These are phyloP conservation scores for Phytophthora tubulina DNA, from an alignment of 352 stramenopile species.

Conservation along the genomic window DNA sequence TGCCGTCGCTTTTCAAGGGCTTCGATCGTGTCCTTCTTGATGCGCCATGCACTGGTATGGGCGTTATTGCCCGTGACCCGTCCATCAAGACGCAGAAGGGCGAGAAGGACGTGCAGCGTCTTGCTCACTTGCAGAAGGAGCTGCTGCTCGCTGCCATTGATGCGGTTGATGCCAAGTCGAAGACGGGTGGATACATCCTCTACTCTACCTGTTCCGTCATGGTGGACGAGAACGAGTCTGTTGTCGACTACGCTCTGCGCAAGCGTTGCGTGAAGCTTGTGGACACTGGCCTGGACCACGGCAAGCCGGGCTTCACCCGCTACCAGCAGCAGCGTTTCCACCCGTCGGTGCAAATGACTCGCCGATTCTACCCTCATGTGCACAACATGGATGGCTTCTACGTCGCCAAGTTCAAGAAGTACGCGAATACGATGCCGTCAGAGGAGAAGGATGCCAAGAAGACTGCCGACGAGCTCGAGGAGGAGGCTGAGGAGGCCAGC, in stretches of 20 bases:
- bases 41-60: conserved; percentile 98
- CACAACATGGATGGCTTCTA: conserved; percentile 99
- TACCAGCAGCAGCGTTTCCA: conserved; percentile 99
- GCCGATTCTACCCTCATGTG: conserved; percentile 99
- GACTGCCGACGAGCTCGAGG: conserved; percentile 69
- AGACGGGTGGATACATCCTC: conserved; percentile 97
- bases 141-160: conserved; percentile 99
- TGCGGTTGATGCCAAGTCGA: conserved; percentile 96
- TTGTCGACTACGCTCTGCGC: conserved; percentile 99
- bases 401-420: conserved; percentile 99
- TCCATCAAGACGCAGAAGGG: conserved; percentile 99
- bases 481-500: conserved; percentile 74
- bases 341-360: conserved; percentile 94
- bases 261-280: conserved; percentile 99
- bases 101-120: conserved; percentile 89
- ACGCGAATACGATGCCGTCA: conserved; percentile 92
- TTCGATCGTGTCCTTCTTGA: conserved; percentile 99
- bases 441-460: conserved; percentile 85
- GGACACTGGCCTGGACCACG: conserved; percentile 97
- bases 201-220: conserved; percentile 99
- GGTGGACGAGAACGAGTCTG: conserved; percentile 95
- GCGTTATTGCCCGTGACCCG: conserved; percentile 98
- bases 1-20: conserved; percentile 93
- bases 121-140: conserved; percentile 99
- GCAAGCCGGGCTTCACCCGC: conserved; percentile 92